Base-by-base conservation (phyloP, 495 filamentous ascomycete species). In the Astrothelium subdiscretum region DNA sequence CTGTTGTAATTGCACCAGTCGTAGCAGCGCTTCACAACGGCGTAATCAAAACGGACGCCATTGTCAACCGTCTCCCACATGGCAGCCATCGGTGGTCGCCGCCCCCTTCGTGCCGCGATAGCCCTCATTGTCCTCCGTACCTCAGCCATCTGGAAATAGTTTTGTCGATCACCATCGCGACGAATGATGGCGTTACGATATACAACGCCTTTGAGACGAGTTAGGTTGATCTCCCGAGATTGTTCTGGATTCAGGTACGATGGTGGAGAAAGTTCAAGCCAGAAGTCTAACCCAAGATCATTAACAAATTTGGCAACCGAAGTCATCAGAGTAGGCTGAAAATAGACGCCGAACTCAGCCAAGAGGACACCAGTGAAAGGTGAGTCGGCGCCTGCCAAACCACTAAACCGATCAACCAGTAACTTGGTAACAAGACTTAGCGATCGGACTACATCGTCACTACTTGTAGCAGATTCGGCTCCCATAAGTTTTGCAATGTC, bases 1-100 rank as follows among this genome's bases (percentile, higher is more conserved):
- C 78, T 82, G 70, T 85, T 82, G 60, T 82, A 85, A 40, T 74
- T 79, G 64, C 76, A 81, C 79, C 80, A 83, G 54, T 80, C 77
- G 54, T 81, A 72, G 12, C 78, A 76, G 61, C 83, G 71, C 59
- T 77, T 75, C 54, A 82, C 69, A 4, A 84, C 76, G 0, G 82
- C 78, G 67, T 84, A 81, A 0, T 77, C 71, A 11, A 81, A 43
- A 24, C 64, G 51, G 0, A 72, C 75, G 43, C 77, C 70, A 61
- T 84, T 74, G 54, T 81, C 76, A 1, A 84, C 67, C 3, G 78
- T 82, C 63, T 85, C 83, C 82, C 82, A 84, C 65, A 77, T 70
- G 61, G 69, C 67, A 5, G 67, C 57, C 12, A 57, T 64, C 31
- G 68, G 70, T 5, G 62, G 59, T 26, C 70, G 54, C 15, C 66